Evolutionary conservation across 352 stramenopile species (phyloP).

Genomic region (Phytophthora hibernalis): DNA sequence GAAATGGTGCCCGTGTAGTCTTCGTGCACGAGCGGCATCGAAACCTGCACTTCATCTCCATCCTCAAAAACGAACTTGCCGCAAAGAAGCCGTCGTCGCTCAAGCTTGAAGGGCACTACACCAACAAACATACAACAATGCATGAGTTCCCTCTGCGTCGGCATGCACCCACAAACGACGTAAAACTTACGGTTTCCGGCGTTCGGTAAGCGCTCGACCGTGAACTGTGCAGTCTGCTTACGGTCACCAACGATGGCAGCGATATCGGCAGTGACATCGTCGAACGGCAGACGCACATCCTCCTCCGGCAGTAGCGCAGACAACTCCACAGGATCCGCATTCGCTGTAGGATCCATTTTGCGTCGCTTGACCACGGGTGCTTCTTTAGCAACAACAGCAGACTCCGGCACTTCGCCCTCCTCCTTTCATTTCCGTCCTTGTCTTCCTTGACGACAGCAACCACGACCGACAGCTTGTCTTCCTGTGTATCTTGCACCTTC

Average conservation of each 20-base stretch:
- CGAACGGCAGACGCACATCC: constrained; percentile 55
- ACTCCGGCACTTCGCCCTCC: constrained; percentile 38
- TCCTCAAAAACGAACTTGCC: constrained; percentile 84
- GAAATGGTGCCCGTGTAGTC: constrained; percentile 83
- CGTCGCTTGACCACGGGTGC: constrained; percentile 47
- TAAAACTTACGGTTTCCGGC: constrained; percentile 40
- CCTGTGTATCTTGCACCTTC: constrained; percentile 8
- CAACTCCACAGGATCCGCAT: constrained; percentile 24
- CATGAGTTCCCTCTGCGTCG: constrained; percentile 6
- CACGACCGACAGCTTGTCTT: constrained; percentile 11
- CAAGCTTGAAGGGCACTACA: constrained; percentile 55
- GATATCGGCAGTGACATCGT: constrained; percentile 68
- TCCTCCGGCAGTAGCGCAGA: constrained; percentile 49
- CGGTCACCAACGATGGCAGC: constrained; percentile 52
- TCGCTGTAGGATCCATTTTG: constrained; percentile 44
- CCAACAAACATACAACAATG: constrained; percentile 3
- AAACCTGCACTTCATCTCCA: constrained; percentile 79
- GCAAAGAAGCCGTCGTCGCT: constrained; percentile 65
- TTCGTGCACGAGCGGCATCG: constrained; percentile 66
- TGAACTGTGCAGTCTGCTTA: constrained; percentile 37
- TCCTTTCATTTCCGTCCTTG: constrained; percentile 23
- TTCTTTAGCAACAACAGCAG: constrained; percentile 11
- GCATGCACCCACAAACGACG: background rate
- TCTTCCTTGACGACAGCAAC: constrained; percentile 23
- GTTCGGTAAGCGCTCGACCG: constrained; percentile 34